Evolutionary conservation across 768 basidiomycete species (phyloP).

Genomic region (Neoboletus magnificus): DNA sequence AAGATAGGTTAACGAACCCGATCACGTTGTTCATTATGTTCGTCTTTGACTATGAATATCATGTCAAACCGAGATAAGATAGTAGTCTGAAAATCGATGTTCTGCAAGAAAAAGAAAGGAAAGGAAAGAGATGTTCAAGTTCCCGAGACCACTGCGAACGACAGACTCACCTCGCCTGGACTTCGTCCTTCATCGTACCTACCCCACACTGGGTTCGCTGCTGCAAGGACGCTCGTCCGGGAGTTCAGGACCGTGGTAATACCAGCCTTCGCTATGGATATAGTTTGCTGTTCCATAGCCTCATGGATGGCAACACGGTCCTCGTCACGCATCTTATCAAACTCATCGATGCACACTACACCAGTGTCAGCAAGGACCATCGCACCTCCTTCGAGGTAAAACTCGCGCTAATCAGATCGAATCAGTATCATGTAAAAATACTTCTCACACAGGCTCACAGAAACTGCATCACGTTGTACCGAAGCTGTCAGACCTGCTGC

Average conservation of each 20-base stretch:
- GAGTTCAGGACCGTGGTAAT: slow-evolving; percentile 98
- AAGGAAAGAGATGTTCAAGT: not conserved
- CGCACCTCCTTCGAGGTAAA: slow-evolving; percentile 97
- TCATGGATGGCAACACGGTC: slow-evolving; percentile 99
- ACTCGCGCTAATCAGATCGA: slow-evolving; percentile 68
- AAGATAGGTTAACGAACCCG: slow-evolving; percentile 49
- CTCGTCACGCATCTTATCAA: slow-evolving; percentile 99
- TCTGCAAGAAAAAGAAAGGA: slow-evolving; percentile 36
- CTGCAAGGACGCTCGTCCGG: slow-evolving; percentile 91
- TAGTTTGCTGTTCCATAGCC: slow-evolving; percentile 99
- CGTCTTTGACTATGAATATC: slow-evolving; percentile 99
- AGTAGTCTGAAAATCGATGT: slow-evolving; percentile 97
- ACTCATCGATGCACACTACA: slow-evolving; percentile 99
- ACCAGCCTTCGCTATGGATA: slow-evolving; percentile 98
- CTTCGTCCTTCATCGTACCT: slow-evolving; percentile 95
- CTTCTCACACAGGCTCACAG: slow-evolving; percentile 49
- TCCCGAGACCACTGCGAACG: not conserved
- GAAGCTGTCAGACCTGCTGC: slow-evolving; percentile 98
- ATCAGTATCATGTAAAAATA: slow-evolving; percentile 1
- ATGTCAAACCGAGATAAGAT: slow-evolving; percentile 98
- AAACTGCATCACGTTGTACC: slow-evolving; percentile 89
- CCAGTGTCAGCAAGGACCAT: slow-evolving; percentile 99
- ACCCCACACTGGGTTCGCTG: slow-evolving; percentile 97
- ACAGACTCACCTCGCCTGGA: slow-evolving; percentile 74
- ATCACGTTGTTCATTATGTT: slow-evolving; percentile 93